Evolutionary conservation across 805 yeast genomes (phyloP).

Genomic region (Metschnikowia lachancei): DNA sequence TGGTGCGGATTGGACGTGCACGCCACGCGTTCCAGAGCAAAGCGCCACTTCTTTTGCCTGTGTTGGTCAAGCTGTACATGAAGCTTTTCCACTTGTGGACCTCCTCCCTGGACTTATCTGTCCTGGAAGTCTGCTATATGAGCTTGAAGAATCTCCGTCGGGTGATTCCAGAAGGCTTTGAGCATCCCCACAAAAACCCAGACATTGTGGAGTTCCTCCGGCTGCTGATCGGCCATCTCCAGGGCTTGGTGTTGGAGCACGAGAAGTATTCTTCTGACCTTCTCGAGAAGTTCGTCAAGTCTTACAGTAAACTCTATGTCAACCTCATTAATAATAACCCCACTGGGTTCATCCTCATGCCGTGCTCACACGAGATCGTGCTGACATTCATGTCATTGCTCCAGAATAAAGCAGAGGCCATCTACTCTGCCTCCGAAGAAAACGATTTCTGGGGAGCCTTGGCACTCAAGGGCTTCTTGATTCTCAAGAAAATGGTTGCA

Average conservation of each 20-base stretch:
- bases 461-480: constrained; percentile 61
- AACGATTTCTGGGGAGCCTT: constrained; percentile 72
- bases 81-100: constrained; percentile 65
- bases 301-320: constrained; percentile 72
- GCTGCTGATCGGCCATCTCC: constrained; percentile 56
- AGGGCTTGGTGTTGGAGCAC: constrained; percentile 51
- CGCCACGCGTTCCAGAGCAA: constrained; percentile 73
- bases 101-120: constrained; percentile 44
- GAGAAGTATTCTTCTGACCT: constrained; percentile 47
- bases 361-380: constrained; percentile 60
- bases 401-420: constrained; percentile 59
- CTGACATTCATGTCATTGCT: constrained; percentile 58
- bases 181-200: constrained; percentile 59
- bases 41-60: constrained; percentile 59
- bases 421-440: constrained; percentile 59
- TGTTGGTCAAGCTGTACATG: constrained; percentile 58
- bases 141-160: constrained; percentile 74
- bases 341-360: constrained; percentile 66
- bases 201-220: constrained; percentile 61
- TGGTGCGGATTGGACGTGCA: constrained; percentile 81
- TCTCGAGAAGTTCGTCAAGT: constrained; percentile 68
- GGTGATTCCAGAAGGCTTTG: constrained; percentile 72
- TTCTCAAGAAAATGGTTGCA: constrained; percentile 62
- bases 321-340: constrained; percentile 60
- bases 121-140: constrained; percentile 74